These are phyloP conservation scores for Monosporascus sp. DNA, from an alignment of 2,329 filamentous ascomycete species.

Conservation along the genomic window DNA sequence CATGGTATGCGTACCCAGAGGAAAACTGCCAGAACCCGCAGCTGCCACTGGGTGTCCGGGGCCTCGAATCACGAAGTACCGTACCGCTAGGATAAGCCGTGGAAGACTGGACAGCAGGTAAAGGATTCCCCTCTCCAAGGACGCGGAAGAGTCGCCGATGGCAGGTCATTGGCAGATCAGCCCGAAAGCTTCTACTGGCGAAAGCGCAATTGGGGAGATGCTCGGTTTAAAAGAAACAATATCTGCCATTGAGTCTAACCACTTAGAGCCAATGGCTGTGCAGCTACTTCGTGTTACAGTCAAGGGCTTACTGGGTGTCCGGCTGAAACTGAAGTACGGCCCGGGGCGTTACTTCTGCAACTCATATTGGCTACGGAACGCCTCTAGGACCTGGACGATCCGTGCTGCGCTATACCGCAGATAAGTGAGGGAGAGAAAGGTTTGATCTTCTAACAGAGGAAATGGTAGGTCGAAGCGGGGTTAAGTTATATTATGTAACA, in stretches of 20 bases:
- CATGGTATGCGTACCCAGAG: not conserved
- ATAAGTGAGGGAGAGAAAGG: not conserved
- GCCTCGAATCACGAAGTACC: too few relatives aligned
- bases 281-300: not conserved
- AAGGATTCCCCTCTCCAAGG: too few relatives aligned
- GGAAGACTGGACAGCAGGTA: too few relatives aligned
- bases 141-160: too few relatives aligned
- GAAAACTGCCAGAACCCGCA: too few relatives aligned
- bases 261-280: not conserved
- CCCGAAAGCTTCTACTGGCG: not conserved
- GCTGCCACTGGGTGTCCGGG: too few relatives aligned
- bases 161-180: not conserved
- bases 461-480: not conserved
- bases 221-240: not conserved
- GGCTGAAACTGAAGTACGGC: not conserved
- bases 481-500: not conserved
- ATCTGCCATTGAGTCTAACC: not conserved
- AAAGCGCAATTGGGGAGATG: not conserved
- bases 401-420: not conserved
- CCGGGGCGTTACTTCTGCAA: not conserved
- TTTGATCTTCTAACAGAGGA: not conserved
- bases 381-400: not conserved
- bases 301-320: not conserved
- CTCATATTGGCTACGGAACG: not conserved
- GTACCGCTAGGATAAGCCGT: too few relatives aligned